A percentile compares a stretch with the other conserved stretches of the same genome.
These are phyloP conservation scores for Sporisorium iseilematis-ciliati DNA, from an alignment of 1,284 basidiomycete species.

Conservation along the genomic window DNA sequence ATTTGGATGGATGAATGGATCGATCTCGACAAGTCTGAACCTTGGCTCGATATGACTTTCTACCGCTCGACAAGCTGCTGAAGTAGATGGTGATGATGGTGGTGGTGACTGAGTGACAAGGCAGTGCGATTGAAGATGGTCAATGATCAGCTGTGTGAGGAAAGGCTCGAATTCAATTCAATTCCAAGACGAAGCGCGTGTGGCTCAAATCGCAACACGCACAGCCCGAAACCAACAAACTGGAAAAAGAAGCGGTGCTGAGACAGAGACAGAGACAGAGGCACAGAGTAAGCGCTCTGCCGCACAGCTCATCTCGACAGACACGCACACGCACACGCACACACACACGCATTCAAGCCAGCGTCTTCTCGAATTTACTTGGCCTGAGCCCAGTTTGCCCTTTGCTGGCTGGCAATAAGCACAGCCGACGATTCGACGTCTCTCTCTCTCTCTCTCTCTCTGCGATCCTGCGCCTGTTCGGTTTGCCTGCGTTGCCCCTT, in stretches of 20 bases:
- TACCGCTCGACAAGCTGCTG: too few relatives aligned
- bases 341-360: not conserved
- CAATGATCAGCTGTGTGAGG: too few relatives aligned
- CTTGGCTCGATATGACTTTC: too few relatives aligned
- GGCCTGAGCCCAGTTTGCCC: conserved; percentile 12
- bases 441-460: not conserved
- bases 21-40: too few relatives aligned
- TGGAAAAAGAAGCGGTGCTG: not conserved
- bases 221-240: conserved; percentile 20
- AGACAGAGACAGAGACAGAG: not conserved
- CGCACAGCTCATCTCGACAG: conserved; percentile 7
- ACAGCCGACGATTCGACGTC: conserved; percentile 6
- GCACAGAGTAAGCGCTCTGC: not conserved
- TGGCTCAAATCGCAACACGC: not conserved
- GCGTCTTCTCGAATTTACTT: conserved; percentile 10
- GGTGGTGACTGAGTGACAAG: not conserved
- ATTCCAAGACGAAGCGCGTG: not conserved
- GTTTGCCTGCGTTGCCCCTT: conserved; percentile 1
- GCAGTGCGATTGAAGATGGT: not conserved
- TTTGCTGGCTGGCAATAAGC: not conserved
- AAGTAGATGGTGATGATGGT: too few relatives aligned
- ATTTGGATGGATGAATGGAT: too few relatives aligned
- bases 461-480: not conserved
- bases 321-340: not conserved
- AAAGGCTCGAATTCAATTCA: not conserved